Conservation (phyloP, 176 grass and related monocot species). For the Carex myosuroides region DNA sequence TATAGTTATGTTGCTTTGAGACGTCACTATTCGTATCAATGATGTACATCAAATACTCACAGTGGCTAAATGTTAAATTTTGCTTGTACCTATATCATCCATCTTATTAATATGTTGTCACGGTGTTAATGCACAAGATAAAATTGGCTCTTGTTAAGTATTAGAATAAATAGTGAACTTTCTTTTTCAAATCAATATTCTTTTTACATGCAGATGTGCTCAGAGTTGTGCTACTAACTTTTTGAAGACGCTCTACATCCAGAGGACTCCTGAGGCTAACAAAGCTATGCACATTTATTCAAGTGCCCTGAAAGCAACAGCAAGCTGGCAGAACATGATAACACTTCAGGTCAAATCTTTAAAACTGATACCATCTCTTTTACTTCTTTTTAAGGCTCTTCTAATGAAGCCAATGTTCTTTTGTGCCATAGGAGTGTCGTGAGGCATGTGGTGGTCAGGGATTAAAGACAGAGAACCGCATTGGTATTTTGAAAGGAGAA, state of each 20-base stretch:
- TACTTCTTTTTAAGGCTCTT: slow-evolving; percentile 17
- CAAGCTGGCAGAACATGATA: slow-evolving; percentile 95
- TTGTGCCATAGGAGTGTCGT: slow-evolving; percentile 62
- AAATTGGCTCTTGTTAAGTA: slow-evolving; percentile 1
- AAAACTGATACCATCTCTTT: slow-evolving; percentile 16
- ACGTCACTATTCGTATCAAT: neutral
- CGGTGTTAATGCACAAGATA: neutral
- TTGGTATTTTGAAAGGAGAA: slow-evolving; percentile 93
- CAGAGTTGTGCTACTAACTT: slow-evolving; percentile 80
- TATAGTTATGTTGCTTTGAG: neutral
- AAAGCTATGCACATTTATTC: slow-evolving; percentile 93
- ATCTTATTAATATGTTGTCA: slow-evolving; percentile 3
- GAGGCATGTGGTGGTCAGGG: slow-evolving; percentile 97
- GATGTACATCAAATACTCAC: neutral
- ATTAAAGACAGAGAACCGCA: slow-evolving; percentile 82
- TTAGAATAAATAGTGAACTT: neutral
- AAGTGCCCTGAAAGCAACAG: slow-evolving; percentile 86
- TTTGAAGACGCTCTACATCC: slow-evolving; percentile 75
- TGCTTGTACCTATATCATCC: neutral
- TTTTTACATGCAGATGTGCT: slow-evolving; percentile 55
- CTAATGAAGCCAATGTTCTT: slow-evolving; percentile 14
- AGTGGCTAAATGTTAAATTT: neutral
- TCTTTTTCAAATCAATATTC: neutral
- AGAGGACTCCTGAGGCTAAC: slow-evolving; percentile 67
- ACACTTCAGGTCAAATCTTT: slow-evolving; percentile 64